phyloP scores from a whole-genome alignment of 2,329 filamentous ascomycete species.

The Aureobasidium namibiae region DNA sequence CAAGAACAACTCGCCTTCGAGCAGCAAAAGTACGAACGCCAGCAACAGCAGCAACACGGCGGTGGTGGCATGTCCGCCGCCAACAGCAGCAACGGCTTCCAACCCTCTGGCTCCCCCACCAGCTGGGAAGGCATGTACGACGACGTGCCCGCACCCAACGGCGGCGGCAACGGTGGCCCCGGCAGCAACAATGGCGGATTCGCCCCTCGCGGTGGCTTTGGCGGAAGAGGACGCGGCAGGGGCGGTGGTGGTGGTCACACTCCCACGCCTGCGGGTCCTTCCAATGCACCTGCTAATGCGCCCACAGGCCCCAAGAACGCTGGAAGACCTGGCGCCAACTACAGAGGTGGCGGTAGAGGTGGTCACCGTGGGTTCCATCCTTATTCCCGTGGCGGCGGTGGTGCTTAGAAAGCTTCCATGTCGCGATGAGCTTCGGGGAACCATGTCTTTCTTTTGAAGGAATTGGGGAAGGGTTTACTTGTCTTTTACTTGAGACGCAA shows the following conservation, averaged over 20 bases:
- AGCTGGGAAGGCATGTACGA: constrained; percentile 99
- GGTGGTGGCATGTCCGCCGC: constrained; percentile 3
- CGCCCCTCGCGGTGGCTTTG: constrained; percentile 29
- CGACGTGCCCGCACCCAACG: constrained; percentile 72
- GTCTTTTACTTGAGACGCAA: background rate
- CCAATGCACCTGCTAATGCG: constrained; percentile 62
- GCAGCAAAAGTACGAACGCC: constrained; percentile 70
- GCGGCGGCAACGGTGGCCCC: constrained; percentile 32
- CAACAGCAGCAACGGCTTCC: constrained; percentile 29
- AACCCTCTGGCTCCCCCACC: constrained; percentile 58
- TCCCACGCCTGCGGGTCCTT: constrained; percentile 31
- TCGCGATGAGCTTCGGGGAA: background rate
- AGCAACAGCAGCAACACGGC: constrained; percentile 50
- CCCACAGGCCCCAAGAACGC: constrained; percentile 96
- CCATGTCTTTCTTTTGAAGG: background rate
- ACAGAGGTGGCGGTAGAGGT: constrained; percentile 78
- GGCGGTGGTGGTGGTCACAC: constrained; percentile 25
- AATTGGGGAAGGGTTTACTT: no score
- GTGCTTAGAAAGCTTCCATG: constrained; percentile 6
- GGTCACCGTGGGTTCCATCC: constrained; percentile 70
- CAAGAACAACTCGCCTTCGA: constrained; percentile 69
- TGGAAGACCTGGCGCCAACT: constrained; percentile 83
- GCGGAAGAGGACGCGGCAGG: constrained; percentile 31
- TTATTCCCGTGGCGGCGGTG: constrained; percentile 42
- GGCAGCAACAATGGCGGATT: constrained; percentile 27